Conservation (phyloP, 768 basidiomycete genomes). For the Phylloporus sp. region DNA sequence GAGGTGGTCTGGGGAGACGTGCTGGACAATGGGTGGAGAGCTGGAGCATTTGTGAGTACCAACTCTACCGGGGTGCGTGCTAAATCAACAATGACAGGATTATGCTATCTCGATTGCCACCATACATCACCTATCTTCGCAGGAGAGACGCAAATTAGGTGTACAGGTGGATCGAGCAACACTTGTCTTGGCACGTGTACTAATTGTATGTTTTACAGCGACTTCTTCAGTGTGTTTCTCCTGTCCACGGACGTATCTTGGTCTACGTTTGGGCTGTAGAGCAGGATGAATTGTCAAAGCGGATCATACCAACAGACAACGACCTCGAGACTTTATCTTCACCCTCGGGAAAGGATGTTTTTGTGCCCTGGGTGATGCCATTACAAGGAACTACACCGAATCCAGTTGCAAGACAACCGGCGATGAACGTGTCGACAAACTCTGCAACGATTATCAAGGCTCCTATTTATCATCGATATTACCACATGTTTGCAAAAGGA, state of each 20-base stretch:
- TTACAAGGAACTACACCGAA: slow-evolving; percentile 27
- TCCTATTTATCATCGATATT: slow-evolving; percentile 80
- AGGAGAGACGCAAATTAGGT: slow-evolving; percentile 63
- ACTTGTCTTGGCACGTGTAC: neutral
- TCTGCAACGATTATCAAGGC: slow-evolving; percentile 3
- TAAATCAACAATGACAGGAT: slow-evolving; percentile 52
- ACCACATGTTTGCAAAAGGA: slow-evolving; percentile 88
- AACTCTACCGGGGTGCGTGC: neutral
- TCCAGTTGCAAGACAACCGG: slow-evolving; percentile 9
- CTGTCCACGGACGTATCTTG: slow-evolving; percentile 69
- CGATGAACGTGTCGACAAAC: neutral
- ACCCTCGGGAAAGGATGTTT: slow-evolving; percentile 67
- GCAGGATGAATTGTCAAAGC: slow-evolving; percentile 82
- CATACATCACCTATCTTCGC: slow-evolving; percentile 90
- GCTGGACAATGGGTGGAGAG: slow-evolving; percentile 68
- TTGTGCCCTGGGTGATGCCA: slow-evolving; percentile 83
- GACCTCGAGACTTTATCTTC: neutral
- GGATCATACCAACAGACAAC: slow-evolving; percentile 45
- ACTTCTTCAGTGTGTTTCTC: slow-evolving; percentile 61
- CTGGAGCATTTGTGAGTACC: slow-evolving; percentile 70
- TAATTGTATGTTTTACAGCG: slow-evolving; percentile 37
- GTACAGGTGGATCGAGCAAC: slow-evolving; percentile 53
- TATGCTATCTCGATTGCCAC: slow-evolving; percentile 97
- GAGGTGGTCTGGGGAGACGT: slow-evolving; percentile 85
- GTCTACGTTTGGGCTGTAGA: slow-evolving; percentile 98